A percentile compares a stretch with the other conserved stretches of the same genome.
Evolutionary conservation across 192 early-diverging fungal species (phyloP).

Genomic region (Coemansia sp.): DNA sequence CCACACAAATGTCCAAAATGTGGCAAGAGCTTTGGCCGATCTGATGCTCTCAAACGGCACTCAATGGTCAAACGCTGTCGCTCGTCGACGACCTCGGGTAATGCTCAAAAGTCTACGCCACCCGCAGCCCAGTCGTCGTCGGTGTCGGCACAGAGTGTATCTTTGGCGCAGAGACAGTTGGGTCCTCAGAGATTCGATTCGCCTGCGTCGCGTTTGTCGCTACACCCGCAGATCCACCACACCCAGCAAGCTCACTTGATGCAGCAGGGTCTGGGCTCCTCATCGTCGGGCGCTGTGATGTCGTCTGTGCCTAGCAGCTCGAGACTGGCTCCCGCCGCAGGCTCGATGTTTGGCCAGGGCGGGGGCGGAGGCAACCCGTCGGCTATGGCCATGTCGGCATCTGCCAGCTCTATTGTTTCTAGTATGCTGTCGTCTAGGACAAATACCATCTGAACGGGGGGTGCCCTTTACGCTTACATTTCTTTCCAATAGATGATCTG

Average conservation of each 20-base stretch:
- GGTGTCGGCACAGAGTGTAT: neutral
- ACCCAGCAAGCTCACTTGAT: slow-evolving; percentile 5
- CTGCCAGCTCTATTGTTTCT: slow-evolving; percentile 34
- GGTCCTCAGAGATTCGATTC: slow-evolving; percentile 1
- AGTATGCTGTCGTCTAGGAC: slow-evolving; percentile 44
- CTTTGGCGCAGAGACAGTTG: neutral
- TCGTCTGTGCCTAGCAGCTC: slow-evolving; percentile 23
- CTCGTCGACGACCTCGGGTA: slow-evolving; percentile 12
- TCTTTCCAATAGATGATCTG: slow-evolving; percentile 12
- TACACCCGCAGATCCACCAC: slow-evolving; percentile 5
- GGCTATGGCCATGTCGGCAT: slow-evolving; percentile 18
- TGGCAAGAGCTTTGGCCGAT: slow-evolving; percentile 70
- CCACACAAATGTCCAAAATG: slow-evolving; percentile 73
- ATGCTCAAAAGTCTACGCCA: slow-evolving; percentile 1
- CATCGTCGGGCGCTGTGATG: slow-evolving; percentile 6
- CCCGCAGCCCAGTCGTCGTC: neutral
- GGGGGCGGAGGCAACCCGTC: neutral
- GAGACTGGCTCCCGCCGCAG: slow-evolving; percentile 28
- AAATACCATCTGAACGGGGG: slow-evolving; percentile 42
- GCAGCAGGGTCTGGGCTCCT: slow-evolving; percentile 2
- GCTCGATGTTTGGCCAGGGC: slow-evolving; percentile 36
- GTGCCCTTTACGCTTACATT: too few species aligned
- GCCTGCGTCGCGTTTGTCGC: neutral
- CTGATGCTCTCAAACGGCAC: slow-evolving; percentile 71
- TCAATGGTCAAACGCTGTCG: slow-evolving; percentile 62